Percentiles rank a stretch among this genome's conserved stretches.
Conservation (phyloP, 129 eudicot species). For the Lactuca saligna region DNA sequence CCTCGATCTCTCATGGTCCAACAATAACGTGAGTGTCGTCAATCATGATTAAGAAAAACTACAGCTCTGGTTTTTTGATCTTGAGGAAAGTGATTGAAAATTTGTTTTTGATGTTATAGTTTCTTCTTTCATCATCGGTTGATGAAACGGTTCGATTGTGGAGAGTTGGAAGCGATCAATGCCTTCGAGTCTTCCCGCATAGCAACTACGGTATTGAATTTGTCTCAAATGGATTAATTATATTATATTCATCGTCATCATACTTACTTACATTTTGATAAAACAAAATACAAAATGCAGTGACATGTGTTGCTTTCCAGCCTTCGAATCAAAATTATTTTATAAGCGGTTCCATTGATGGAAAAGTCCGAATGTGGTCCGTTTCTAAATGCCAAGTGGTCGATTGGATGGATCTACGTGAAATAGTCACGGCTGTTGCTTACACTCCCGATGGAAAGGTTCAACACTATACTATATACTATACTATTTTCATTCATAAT, state of each 20-base stretch:
- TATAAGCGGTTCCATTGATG: conserved; percentile 93
- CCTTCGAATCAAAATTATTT: conserved; percentile 71
- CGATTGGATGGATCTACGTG: conserved; percentile 82
- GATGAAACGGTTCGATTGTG: conserved; percentile 93
- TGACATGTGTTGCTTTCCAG: conserved; percentile 83
- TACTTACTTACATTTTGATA: neutral
- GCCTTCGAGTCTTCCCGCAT: conserved; percentile 76
- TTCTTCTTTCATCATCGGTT: conserved; percentile 80
- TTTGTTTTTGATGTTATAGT: conserved; percentile 39
- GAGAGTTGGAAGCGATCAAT: conserved; percentile 64
- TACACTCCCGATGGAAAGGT: conserved; percentile 93
- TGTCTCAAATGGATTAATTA: neutral
- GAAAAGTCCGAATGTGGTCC: conserved; percentile 91
- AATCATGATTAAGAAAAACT: neutral
- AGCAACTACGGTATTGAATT: conserved; percentile 60
- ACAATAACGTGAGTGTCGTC: conserved; percentile 58
- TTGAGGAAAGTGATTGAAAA: neutral
- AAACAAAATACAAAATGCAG: conserved; percentile 38
- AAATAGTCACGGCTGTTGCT: conserved; percentile 87
- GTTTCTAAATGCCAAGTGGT: conserved; percentile 64
- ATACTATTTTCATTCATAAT: conserved; percentile 1
- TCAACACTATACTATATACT: conserved; percentile 7
- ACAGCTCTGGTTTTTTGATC: neutral
- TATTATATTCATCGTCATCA: neutral
- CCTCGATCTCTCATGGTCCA: conserved; percentile 93